Evolutionary conservation across 352 stramenopile genomes (phyloP).

Genomic region (Proteromonas lacertae): DNA sequence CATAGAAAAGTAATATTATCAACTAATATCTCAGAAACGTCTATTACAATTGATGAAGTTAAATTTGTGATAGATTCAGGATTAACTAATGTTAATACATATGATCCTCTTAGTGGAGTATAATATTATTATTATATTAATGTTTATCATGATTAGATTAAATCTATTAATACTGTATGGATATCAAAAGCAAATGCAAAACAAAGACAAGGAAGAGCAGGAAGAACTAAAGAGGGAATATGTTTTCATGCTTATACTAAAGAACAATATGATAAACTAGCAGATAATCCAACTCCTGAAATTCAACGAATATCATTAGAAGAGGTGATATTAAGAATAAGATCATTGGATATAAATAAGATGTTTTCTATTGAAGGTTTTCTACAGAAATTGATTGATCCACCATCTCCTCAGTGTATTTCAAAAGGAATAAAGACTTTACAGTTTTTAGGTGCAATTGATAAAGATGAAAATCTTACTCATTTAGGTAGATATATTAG

Average conservation of each 20-base stretch:
- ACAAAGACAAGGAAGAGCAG: too few species aligned
- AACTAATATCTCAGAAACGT: constrained; percentile 84
- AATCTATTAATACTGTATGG: too few species aligned
- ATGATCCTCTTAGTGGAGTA: too few species aligned
- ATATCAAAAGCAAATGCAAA: constrained; percentile 49
- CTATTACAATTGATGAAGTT: constrained; percentile 56
- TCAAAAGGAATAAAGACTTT: constrained; percentile 38
- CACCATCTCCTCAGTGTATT: constrained; percentile 25
- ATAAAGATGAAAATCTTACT: constrained; percentile 28
- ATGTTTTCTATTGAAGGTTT: too few species aligned
- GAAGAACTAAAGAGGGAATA: too few species aligned
- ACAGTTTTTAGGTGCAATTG: constrained; percentile 38
- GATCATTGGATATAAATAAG: too few species aligned
- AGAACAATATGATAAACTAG: too few species aligned
- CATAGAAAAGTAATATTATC: constrained; percentile 42
- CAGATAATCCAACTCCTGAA: constrained; percentile 17
- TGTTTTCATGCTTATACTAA: constrained; percentile 49
- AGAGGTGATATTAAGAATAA: constrained; percentile 17
- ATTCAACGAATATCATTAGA: constrained; percentile 22
- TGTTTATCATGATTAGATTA: too few species aligned
- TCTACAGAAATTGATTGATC: too few species aligned
- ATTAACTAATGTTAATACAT: constrained; percentile 11
- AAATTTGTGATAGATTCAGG: constrained; percentile 9
- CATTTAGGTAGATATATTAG: too few species aligned
- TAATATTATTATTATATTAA: too few species aligned